These are phyloP conservation scores for Luvunga scandens DNA, from an alignment of 345 rosid species.

Conservation along the genomic window DNA sequence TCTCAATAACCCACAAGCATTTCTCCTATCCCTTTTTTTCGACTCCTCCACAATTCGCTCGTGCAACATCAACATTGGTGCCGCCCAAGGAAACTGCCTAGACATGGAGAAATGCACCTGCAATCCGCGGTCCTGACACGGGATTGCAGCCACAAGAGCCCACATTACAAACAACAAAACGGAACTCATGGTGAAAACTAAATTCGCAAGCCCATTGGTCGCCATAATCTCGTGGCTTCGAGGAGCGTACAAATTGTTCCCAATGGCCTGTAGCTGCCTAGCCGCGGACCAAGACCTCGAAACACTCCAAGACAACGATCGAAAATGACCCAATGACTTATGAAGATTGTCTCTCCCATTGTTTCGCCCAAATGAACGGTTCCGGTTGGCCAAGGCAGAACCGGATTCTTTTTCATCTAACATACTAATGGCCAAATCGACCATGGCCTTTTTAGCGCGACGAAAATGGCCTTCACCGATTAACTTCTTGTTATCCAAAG, in stretches of 20 bases:
- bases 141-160: slow-evolving; percentile 94
- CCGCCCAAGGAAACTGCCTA: slow-evolving; percentile 68
- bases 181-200: slow-evolving; percentile 67
- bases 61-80: slow-evolving; percentile 55
- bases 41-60: slow-evolving; percentile 83
- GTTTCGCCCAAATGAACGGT: slow-evolving; percentile 79
- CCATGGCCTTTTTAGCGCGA: slow-evolving; percentile 79
- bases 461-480: slow-evolving; percentile 85
- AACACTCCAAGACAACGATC: slow-evolving; percentile 95
- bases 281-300: slow-evolving; percentile 99
- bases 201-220: slow-evolving; percentile 55
- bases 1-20: slow-evolving; percentile 70
- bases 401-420: slow-evolving; percentile 76
- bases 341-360: slow-evolving; percentile 35
- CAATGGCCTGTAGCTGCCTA: slow-evolving; percentile 77
- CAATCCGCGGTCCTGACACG: slow-evolving; percentile 94
- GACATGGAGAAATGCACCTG: slow-evolving; percentile 74
- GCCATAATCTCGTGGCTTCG: slow-evolving; percentile 53
- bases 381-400: slow-evolving; percentile 49
- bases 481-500: slow-evolving; percentile 46
- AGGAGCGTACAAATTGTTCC: slow-evolving; percentile 59
- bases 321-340: slow-evolving; percentile 54
- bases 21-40: slow-evolving; percentile 66
- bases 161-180: slow-evolving; percentile 82
- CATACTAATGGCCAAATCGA: slow-evolving; percentile 83